Evolutionary conservation across 768 basidiomycete genomes (phyloP), one percentile per base, ranked within the genome.

Genomic region (Tylopilus felleus): DNA sequence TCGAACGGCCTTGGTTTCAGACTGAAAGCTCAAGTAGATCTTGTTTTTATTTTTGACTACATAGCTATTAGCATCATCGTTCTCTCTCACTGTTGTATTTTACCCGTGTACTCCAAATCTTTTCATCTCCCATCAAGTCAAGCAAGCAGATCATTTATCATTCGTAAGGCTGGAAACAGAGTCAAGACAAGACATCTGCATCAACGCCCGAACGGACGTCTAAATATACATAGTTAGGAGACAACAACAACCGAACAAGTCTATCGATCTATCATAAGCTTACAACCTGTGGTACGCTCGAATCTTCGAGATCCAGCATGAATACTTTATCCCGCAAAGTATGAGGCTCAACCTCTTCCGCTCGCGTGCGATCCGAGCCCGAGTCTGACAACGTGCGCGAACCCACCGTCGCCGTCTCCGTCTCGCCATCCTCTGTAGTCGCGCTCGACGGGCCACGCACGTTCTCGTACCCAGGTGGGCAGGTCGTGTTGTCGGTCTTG

Each of bases 171-270:
- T 40, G 8, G 9, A 35, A 40, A 21, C 6, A 22, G 6, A 8
- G 38, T 8, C 33, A 27, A 31, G 33, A 35, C 13, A 3, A 16
- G 1, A 14, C 33, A 35, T 35, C 29, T 29, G 33, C 39, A 43
- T 19, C 25, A 12, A 33, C 14, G 45, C 22, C 14, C 17, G 2
- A 39, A 27, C n/a, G 21, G 42, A 31, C 16, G 23, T 49, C 49
- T 68, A 68, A 68, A 58, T 66, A 66, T 9, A 31, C 51, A 67
- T 68, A 64, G 41, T 66, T 64, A 64, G 52, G 31, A 49, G 41
- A 56, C 39, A 48, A 55, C 51, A 47, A 5, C 31, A 12, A n/a
- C 33, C 27, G 21, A 38, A 38, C n/a, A 7, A 40, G 28, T 33
- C 46, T 27, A 47, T 47, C 49, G 31, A 45, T 8, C 35, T 36